Conservation (phyloP, 805 yeast species). For the Yamadazyma insecticola region DNA sequence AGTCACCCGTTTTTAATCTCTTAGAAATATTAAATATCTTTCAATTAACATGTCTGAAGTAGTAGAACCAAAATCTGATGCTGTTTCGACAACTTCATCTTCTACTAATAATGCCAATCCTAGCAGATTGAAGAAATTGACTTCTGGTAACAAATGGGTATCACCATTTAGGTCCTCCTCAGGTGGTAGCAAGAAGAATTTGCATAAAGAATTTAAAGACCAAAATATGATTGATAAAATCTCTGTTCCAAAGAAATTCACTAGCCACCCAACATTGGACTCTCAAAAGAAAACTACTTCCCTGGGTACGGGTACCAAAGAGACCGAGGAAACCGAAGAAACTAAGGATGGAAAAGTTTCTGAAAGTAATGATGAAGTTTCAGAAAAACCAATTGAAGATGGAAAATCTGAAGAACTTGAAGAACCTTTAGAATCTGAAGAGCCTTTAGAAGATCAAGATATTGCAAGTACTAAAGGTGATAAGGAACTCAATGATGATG, state of each 20-base stretch:
- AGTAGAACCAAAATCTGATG: too few relatives aligned
- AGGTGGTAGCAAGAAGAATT: constrained; percentile 24
- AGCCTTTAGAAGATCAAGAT: constrained; percentile 13
- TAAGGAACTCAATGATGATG: constrained; percentile 20
- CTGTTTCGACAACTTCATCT: too few relatives aligned
- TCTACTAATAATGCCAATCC: too few relatives aligned
- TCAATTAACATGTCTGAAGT: too few relatives aligned
- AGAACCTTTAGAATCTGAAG: constrained; percentile 12
- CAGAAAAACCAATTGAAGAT: constrained; percentile 6
- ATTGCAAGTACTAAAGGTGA: constrained; percentile 16
- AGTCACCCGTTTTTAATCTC: too few relatives aligned
- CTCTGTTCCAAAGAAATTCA: constrained; percentile 36
- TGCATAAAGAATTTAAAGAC: constrained; percentile 30
- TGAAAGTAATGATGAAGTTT: constrained; percentile 9
- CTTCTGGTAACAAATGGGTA: constrained; percentile 31
- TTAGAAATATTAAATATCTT: too few relatives aligned
- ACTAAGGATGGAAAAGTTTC: constrained; percentile 10
- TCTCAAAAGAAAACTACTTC: constrained; percentile 5
- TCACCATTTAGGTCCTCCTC: constrained; percentile 36
- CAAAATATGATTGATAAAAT: constrained; percentile 28
- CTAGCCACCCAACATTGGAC: constrained; percentile 33
- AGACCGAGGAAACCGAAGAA: constrained; percentile 10
- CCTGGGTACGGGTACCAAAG: constrained; percentile 7
- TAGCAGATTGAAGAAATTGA: constrained; percentile 23
- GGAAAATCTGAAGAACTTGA: constrained; percentile 16